Conservation (phyloP, 257 asterid genomes). For the Petrea volubilis region DNA sequence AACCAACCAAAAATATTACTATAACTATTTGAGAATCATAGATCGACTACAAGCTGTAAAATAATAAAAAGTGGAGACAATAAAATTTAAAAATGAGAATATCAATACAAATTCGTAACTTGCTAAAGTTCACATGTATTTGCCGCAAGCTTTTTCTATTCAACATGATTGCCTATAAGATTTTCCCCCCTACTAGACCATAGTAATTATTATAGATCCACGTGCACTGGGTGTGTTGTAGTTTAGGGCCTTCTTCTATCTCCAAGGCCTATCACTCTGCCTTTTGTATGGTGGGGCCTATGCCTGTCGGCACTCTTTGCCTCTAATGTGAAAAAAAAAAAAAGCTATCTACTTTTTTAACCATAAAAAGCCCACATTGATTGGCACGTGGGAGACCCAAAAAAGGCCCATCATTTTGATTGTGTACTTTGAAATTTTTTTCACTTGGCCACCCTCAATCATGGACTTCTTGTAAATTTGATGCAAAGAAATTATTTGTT, state of each 20-base stretch:
- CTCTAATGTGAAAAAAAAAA: background rate
- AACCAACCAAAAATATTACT: too few species aligned
- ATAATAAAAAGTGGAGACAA: too few species aligned
- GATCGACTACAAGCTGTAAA: too few species aligned
- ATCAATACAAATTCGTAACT: too few species aligned
- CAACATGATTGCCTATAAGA: background rate
- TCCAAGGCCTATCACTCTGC: background rate
- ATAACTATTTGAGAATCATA: too few species aligned
- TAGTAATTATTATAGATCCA: background rate
- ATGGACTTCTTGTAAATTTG: too few species aligned
- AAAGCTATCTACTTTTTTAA: background rate
- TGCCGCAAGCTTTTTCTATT: background rate
- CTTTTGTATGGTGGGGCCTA: constrained; percentile 11
- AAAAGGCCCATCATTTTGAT: constrained; percentile 16
- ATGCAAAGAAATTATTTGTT: too few species aligned
- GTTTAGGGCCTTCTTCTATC: background rate
- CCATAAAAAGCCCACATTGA: constrained; percentile 24
- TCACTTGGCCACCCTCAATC: too few species aligned
- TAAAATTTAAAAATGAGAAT: too few species aligned
- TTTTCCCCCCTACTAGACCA: background rate
- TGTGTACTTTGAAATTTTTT: background rate
- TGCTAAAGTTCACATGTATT: background rate
- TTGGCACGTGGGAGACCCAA: constrained; percentile 11
- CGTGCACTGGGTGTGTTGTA: background rate
- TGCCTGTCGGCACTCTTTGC: background rate